Evolutionary conservation across 2,329 filamentous ascomycete species (phyloP).

Genomic region (Neofusicoccum parvum): DNA sequence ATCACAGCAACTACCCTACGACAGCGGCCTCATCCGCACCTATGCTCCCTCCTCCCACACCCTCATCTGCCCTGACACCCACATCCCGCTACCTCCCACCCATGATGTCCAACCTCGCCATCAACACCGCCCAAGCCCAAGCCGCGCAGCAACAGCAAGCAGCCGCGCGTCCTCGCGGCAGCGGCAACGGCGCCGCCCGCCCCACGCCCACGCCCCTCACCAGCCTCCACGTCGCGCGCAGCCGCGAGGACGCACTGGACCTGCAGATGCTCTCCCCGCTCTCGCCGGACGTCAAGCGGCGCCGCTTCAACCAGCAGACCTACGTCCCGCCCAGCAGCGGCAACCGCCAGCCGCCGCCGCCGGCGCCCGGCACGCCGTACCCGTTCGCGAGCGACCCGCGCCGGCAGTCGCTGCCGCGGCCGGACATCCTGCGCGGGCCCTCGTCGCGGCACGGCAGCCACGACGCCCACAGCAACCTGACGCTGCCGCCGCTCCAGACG

Average conservation of each 20-base stretch:
- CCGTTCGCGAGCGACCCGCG: slow-evolving; percentile 35
- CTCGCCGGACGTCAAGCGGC: slow-evolving; percentile 39
- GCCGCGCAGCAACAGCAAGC: slow-evolving; percentile 7
- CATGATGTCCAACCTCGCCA: slow-evolving; percentile 45
- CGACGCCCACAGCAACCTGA: slow-evolving; percentile 50
- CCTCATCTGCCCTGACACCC: slow-evolving; percentile 34
- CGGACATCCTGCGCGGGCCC: slow-evolving; percentile 42
- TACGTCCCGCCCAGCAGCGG: slow-evolving; percentile 43
- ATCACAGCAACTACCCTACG: slow-evolving; percentile 39
- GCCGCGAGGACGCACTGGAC: slow-evolving; percentile 10
- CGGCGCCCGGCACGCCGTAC: slow-evolving; percentile 59
- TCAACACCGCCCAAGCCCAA: slow-evolving; percentile 35
- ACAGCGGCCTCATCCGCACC: slow-evolving; percentile 23
- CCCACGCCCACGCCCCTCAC: slow-evolving; percentile 21
- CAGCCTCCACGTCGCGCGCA: slow-evolving; percentile 30
- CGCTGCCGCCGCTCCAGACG: slow-evolving; percentile 57
- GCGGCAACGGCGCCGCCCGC: neutral
- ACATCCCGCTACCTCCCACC: slow-evolving; percentile 37
- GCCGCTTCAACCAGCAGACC: slow-evolving; percentile 31
- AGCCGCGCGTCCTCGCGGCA: neutral
- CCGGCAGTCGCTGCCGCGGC: slow-evolving; percentile 35
- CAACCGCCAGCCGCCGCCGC: slow-evolving; percentile 53
- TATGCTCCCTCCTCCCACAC: slow-evolving; percentile 43
- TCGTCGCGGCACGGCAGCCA: slow-evolving; percentile 36
- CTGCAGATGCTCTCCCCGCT: slow-evolving; percentile 25